A percentile compares a stretch with the other conserved stretches of the same genome.
Evolutionary conservation across 306 rosid species (phyloP).

Genomic region (Glycine tomentella): DNA sequence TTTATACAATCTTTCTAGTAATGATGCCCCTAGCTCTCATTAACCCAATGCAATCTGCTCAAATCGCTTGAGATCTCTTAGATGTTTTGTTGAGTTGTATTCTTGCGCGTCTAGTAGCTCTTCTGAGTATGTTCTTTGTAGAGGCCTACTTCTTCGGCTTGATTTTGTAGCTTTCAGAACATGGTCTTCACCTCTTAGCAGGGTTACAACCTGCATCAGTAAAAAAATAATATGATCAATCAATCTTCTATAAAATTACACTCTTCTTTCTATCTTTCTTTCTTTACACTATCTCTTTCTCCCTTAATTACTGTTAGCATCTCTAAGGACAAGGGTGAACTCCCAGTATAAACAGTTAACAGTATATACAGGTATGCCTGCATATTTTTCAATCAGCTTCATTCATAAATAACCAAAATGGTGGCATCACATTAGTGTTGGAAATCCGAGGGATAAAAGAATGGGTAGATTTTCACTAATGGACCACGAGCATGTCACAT

Average conservation of each 20-base stretch:
- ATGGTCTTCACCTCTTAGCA: slow-evolving; percentile 69
- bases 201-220: slow-evolving; percentile 60
- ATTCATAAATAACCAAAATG: slow-evolving; percentile 5
- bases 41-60: slow-evolving; percentile 58
- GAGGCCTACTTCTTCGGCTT: slow-evolving; percentile 41
- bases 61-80: slow-evolving; percentile 63
- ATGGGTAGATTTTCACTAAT: no score
- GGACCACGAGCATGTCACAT: no score
- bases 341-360: background rate
- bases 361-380: no score
- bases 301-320: background rate
- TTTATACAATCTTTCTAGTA: background rate
- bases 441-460: no score
- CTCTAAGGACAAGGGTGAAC: background rate
- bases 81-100: slow-evolving; percentile 80
- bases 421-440: background rate
- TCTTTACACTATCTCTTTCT: background rate
- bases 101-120: slow-evolving; percentile 81
- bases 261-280: background rate
- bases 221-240: background rate
- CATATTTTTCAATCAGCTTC: background rate
- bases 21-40: slow-evolving; percentile 29
- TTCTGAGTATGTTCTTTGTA: slow-evolving; percentile 80
- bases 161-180: slow-evolving; percentile 36
- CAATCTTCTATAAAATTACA: background rate